A percentile compares a stretch with the other conserved stretches of the same genome.
phyloP scores from a whole-genome alignment of 1,139 yeast species.

The Debaryomyces fabryi region DNA sequence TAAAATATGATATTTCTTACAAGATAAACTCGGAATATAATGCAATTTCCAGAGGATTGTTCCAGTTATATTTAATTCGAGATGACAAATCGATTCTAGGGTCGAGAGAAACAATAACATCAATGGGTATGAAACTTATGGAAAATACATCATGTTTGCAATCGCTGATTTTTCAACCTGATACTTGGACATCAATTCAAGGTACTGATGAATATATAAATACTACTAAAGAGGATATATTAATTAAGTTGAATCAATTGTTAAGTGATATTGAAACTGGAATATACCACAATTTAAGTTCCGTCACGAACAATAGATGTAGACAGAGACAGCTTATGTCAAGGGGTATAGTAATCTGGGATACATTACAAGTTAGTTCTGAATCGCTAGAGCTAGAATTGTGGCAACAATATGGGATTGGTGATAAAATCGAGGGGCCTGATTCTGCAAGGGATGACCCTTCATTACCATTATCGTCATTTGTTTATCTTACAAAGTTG shows the following conservation, averaged over 20 bases:
- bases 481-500: constrained; percentile 67
- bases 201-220: constrained; percentile 14
- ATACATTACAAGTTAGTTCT: constrained; percentile 72
- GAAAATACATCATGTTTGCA: constrained; percentile 31
- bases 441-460: constrained; percentile 23
- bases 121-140: constrained; percentile 23
- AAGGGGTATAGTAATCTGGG: constrained; percentile 66
- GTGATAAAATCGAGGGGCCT: constrained; percentile 28
- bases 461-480: constrained; percentile 63
- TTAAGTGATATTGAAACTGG: constrained; percentile 47
- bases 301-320: constrained; percentile 72
- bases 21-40: constrained; percentile 36
- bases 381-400: constrained; percentile 55
- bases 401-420: constrained; percentile 32
- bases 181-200: constrained; percentile 27
- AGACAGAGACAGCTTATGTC: constrained; percentile 75
- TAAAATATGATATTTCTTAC: constrained; percentile 35
- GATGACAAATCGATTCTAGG: constrained; percentile 59
- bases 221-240: constrained; percentile 14
- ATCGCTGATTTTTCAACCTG: constrained; percentile 25
- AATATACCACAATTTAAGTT: constrained; percentile 57
- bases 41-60: constrained; percentile 61
- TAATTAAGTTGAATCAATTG: constrained; percentile 18
- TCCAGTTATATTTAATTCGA: constrained; percentile 61
- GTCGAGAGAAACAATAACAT: constrained; percentile 19